Evolutionary conservation across 345 rosid species (phyloP), one percentile per base, ranked within the genome.

Genomic region (Eucalyptus dawsonii): DNA sequence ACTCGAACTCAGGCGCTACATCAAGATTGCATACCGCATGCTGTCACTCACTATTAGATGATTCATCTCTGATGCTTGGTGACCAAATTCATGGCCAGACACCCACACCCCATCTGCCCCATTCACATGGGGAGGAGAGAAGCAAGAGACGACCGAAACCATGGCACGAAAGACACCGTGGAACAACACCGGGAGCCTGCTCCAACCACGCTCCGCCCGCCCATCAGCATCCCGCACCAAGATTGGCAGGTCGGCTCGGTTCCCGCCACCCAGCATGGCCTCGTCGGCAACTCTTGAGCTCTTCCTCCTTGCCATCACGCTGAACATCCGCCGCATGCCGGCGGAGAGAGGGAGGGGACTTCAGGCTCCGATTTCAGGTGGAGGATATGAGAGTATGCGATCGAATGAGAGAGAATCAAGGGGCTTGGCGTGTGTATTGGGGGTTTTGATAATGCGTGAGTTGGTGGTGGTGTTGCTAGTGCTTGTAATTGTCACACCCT

Each of bases 1-100:
- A 22, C 50, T 56, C 69, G 29, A 19, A 31, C 69, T 60, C 86
- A 45, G 50, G 42, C 65, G 85, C 92, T 96, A 97, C 98, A 97
- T 95, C 93, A 96, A 92, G 94, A 97, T 96, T 47, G 99, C 97
- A 87, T 97, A 96, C 81, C 98, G 96, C 98, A 96, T 94, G 92
- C 99, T 93, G 90, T 97, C 98, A 89, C 95, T 95, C 37, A 95
- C 98, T 96, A 97, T 95, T 42, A 95, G 93, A 93, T 96, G 97
- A 86, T 97, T 97, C 93, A 96, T 93, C 90, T 97, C 99, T 2
- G 98, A 93, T 29, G 92, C 89, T 14, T 76, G 85, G 44, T 93
- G 96, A 9, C 92, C 91, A 47, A 95, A 94, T 87, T 95, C 97
- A 37, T 76, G 85, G 27, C 94, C 95, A 2, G 99, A 94, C 87